These are phyloP conservation scores for Myxozyma udenii DNA, from an alignment of 805 yeast species.

Conservation along the genomic window DNA sequence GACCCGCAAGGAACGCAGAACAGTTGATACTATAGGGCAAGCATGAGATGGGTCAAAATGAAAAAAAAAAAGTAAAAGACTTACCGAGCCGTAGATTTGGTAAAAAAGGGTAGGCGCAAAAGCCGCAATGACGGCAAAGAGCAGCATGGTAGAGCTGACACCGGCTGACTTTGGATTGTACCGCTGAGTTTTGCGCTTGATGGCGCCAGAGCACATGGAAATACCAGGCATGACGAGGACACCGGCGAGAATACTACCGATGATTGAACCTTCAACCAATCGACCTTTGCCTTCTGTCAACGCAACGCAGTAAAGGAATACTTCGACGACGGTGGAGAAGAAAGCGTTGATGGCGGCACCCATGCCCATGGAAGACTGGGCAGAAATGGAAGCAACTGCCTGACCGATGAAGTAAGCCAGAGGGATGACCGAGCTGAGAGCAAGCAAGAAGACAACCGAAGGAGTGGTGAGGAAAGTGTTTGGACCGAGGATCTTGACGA, in stretches of 20 bases:
- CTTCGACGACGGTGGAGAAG: constrained; percentile 92
- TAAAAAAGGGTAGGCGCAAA: constrained; percentile 88
- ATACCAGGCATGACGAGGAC: constrained; percentile 87
- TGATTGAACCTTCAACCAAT: constrained; percentile 91
- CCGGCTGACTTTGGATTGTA: constrained; percentile 97
- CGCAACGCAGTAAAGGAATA: constrained; percentile 89
- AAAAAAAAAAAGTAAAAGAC: constrained; percentile 2
- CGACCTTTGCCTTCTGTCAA: constrained; percentile 78
- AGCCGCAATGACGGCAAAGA: constrained; percentile 86
- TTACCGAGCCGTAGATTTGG: constrained; percentile 74
- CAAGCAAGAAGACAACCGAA: constrained; percentile 63
- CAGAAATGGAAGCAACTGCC: constrained; percentile 98
- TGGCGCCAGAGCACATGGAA: constrained; percentile 97
- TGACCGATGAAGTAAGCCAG: constrained; percentile 96
- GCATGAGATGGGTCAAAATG: neutral
- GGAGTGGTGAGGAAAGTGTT: constrained; percentile 55
- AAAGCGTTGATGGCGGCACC: constrained; percentile 98
- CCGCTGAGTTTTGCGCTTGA: constrained; percentile 85
- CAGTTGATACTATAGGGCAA: constrained; percentile 51
- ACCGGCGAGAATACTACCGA: constrained; percentile 91
- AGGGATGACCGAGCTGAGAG: constrained; percentile 84
- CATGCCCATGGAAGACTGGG: constrained; percentile 97
- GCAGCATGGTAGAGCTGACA: constrained; percentile 91
- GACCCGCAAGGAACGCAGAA: constrained; percentile 58
- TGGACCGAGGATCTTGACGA: constrained; percentile 49